phyloP scores from a whole-genome alignment of 192 early-diverging fungal species.

The Pilobolus umbonatus region DNA sequence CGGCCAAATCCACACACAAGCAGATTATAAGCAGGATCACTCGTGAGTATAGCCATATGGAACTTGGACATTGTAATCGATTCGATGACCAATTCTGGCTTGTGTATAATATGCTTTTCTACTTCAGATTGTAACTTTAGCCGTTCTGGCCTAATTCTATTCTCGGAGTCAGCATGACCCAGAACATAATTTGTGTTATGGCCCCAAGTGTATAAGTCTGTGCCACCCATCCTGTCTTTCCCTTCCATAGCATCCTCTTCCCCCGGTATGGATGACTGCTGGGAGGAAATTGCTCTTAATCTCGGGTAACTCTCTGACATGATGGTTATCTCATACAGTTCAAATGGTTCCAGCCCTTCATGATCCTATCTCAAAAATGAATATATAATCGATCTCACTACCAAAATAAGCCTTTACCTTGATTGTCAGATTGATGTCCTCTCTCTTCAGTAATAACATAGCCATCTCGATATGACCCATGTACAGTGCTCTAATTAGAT shows the following conservation, averaged over 20 bases:
- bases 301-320: slow-evolving; percentile 16
- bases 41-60: slow-evolving; percentile 55
- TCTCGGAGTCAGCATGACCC: slow-evolving; percentile 61
- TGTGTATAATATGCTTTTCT: slow-evolving; percentile 23
- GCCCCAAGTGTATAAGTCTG: slow-evolving; percentile 70
- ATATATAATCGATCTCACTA: no score
- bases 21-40: slow-evolving; percentile 37
- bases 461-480: slow-evolving; percentile 20
- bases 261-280: neutral
- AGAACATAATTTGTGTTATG: slow-evolving; percentile 64
- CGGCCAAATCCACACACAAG: slow-evolving; percentile 62
- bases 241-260: neutral
- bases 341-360: slow-evolving; percentile 41
- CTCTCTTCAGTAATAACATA: slow-evolving; percentile 12
- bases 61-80: slow-evolving; percentile 62
- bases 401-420: slow-evolving; percentile 5
- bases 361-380: slow-evolving; percentile 34
- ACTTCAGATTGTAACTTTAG: slow-evolving; percentile 31
- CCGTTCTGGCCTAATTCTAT: slow-evolving; percentile 58
- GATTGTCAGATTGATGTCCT: slow-evolving; percentile 11
- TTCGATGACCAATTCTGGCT: slow-evolving; percentile 21
- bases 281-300: neutral
- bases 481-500: slow-evolving; percentile 15
- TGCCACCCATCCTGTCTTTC: slow-evolving; percentile 6
- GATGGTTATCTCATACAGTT: slow-evolving; percentile 33